Evolutionary conservation across 2,329 filamentous ascomycete genomes (phyloP).

Genomic region (Trichoderma lentiforme): DNA sequence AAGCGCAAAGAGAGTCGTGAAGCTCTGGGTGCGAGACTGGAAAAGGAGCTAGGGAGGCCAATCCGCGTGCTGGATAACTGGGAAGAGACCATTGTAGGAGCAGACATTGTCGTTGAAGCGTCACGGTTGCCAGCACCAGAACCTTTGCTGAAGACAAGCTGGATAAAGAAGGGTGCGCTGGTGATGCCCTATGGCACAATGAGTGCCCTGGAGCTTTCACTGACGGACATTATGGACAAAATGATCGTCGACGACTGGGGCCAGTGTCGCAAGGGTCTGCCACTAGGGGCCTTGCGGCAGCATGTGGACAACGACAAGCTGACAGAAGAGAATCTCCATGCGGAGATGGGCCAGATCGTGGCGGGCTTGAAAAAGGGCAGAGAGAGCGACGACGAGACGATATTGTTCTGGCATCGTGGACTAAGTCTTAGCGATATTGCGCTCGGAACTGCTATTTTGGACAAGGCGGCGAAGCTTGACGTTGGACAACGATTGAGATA

Average conservation of each 20-base stretch:
- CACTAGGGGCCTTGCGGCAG: slow-evolving; percentile 17
- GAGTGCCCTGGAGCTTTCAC: slow-evolving; percentile 16
- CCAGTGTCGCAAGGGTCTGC: slow-evolving; percentile 19
- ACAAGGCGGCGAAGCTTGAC: slow-evolving; percentile 13
- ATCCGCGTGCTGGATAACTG: slow-evolving; percentile 13
- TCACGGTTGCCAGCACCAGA: slow-evolving; percentile 11
- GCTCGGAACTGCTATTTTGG: slow-evolving; percentile 12
- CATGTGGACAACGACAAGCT: slow-evolving; percentile 18
- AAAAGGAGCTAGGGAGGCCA: slow-evolving; percentile 11
- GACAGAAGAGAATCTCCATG: slow-evolving; percentile 16
- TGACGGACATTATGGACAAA: slow-evolving; percentile 18
- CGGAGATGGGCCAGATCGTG: slow-evolving; percentile 17
- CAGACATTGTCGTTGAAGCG: slow-evolving; percentile 16
- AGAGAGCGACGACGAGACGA: slow-evolving; percentile 18
- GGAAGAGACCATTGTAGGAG: slow-evolving; percentile 13
- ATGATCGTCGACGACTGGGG: slow-evolving; percentile 18
- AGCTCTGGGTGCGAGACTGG: slow-evolving; percentile 7
- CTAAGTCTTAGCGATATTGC: slow-evolving; percentile 18
- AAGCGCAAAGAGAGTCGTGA: slow-evolving; percentile 17
- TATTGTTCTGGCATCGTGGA: slow-evolving; percentile 19
- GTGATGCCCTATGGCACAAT: slow-evolving; percentile 18
- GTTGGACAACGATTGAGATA: slow-evolving; percentile 17
- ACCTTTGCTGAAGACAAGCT: slow-evolving; percentile 13
- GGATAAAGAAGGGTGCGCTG: slow-evolving; percentile 11
- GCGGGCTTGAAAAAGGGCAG: slow-evolving; percentile 14